Evolutionary conservation across 805 yeast genomes (phyloP), one percentile per base, ranked within the genome.

Genomic region (Sugiyamaella boreocaroliniensis): DNA sequence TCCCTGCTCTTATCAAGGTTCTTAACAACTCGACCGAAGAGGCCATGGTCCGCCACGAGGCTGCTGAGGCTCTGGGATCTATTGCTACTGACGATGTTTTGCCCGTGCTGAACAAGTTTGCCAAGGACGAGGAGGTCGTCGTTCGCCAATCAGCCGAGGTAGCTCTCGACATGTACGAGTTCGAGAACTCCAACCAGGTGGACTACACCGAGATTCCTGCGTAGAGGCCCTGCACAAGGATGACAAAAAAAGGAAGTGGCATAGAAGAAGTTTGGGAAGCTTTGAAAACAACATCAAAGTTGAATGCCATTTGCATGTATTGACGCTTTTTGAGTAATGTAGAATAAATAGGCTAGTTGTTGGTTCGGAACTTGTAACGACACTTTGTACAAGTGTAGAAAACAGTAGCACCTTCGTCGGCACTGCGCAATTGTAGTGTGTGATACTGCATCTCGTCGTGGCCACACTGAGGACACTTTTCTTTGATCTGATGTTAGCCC

Each of bases 1-100:
- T 93, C 37, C 96, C 97, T 41, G 76, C 92, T 18, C 79, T 95
- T 57, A 78, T 89, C 53, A 83, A 87, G 71, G 89, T 93, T 2
- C 78, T 95, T 62, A 82, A 82, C 61, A 81, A 87, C 68, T 79
- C 76, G 55, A 65, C 71, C 14, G 97, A 93, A 74, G 98, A 95
- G 50, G 96, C 95, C 58, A 93, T 93, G 99, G 99, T 95, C 34
- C 85, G 99, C 73, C 99, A 93, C 68, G 99, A 93, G 74, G 99
- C 98, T 54, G 99, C 98, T 22, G 99, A 93, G 73, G 99, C 99
- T 22, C 77, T 95, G 63, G 99, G 99, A 26, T 81, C 96, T 29
- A 93, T 93, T 67, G 98, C 97, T 26, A 88, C 97, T 9, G 96
- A 88, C 64, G 97, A 92, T 54, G 96, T 92, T 40, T 76, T 92